phyloP scores from a whole-genome alignment of 1,139 yeast species.

The Candida tropicalis region DNA sequence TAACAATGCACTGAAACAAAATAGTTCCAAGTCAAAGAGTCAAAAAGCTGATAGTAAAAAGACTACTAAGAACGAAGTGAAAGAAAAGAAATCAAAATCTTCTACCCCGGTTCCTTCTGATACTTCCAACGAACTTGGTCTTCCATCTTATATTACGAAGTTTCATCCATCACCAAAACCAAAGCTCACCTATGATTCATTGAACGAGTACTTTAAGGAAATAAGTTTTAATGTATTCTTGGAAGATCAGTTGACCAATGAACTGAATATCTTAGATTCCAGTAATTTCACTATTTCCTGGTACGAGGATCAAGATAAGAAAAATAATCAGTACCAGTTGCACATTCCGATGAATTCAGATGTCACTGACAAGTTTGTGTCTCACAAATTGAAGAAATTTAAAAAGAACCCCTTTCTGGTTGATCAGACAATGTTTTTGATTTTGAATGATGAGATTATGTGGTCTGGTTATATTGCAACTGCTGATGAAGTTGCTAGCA shows the following conservation, averaged over 20 bases:
- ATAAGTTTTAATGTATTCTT: slow-evolving; percentile 62
- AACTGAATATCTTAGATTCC: slow-evolving; percentile 34
- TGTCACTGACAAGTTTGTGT: slow-evolving; percentile 43
- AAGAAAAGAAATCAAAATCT: neutral
- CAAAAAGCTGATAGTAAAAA: neutral
- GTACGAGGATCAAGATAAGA: slow-evolving; percentile 52
- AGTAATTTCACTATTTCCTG: slow-evolving; percentile 50
- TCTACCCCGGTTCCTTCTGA: slow-evolving; percentile 9
- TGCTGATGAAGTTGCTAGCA: slow-evolving; percentile 30
- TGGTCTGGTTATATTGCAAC: slow-evolving; percentile 53
- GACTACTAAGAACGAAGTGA: neutral
- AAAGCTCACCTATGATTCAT: slow-evolving; percentile 48
- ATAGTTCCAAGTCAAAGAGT: neutral
- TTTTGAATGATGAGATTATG: slow-evolving; percentile 39
- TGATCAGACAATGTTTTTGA: slow-evolving; percentile 50
- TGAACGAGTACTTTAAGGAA: slow-evolving; percentile 57
- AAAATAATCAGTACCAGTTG: slow-evolving; percentile 40
- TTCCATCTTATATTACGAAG: slow-evolving; percentile 31
- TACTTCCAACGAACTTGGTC: slow-evolving; percentile 9
- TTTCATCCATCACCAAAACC: slow-evolving; percentile 39
- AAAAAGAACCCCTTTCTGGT: slow-evolving; percentile 51
- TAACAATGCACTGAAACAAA: neutral
- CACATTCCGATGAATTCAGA: slow-evolving; percentile 41
- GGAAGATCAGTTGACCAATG: slow-evolving; percentile 58
- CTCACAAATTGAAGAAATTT: slow-evolving; percentile 41